Conservation (phyloP, 192 early-diverging fungal genomes). For the Powellomyces hirtus region DNA sequence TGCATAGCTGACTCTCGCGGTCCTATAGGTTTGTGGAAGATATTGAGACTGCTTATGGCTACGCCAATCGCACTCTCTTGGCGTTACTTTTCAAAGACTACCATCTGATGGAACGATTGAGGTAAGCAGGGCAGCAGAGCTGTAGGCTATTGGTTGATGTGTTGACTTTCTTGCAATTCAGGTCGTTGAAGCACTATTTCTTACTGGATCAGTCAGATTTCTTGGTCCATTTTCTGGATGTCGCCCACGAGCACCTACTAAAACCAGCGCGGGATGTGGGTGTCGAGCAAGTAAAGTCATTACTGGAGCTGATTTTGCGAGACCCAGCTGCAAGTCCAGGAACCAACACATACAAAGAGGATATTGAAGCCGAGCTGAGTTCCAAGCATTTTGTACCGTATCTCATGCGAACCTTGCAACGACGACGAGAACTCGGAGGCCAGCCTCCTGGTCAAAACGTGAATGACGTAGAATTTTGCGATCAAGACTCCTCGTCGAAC, state of each 20-base stretch:
- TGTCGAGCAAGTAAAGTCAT: slow-evolving; percentile 71
- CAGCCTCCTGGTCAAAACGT: too few relatives aligned
- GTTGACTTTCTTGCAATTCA: slow-evolving; percentile 24
- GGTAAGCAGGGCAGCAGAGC: slow-evolving; percentile 37
- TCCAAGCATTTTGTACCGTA: slow-evolving; percentile 64
- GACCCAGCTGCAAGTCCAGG: slow-evolving; percentile 76
- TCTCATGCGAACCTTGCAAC: slow-evolving; percentile 59
- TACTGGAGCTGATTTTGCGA: slow-evolving; percentile 84
- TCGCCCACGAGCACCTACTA: slow-evolving; percentile 75
- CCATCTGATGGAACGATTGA: slow-evolving; percentile 70
- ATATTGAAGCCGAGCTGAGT: slow-evolving; percentile 75
- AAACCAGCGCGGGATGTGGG: slow-evolving; percentile 68
- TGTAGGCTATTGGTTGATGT: background rate
- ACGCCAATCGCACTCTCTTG: slow-evolving; percentile 83
- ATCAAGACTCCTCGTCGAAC: too few relatives aligned
- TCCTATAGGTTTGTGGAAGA: slow-evolving; percentile 48
- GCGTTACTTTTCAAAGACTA: slow-evolving; percentile 76
- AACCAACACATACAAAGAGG: slow-evolving; percentile 73
- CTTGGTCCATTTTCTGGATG: slow-evolving; percentile 89
- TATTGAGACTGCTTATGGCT: slow-evolving; percentile 82
- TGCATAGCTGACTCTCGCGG: background rate
- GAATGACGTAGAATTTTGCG: too few relatives aligned
- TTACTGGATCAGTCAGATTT: slow-evolving; percentile 93
- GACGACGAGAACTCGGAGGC: too few relatives aligned
- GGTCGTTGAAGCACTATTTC: slow-evolving; percentile 90